Evolutionary conservation across 345 rosid genomes (phyloP), one percentile per base, ranked within the genome.

Genomic region (Ricinus communis): DNA sequence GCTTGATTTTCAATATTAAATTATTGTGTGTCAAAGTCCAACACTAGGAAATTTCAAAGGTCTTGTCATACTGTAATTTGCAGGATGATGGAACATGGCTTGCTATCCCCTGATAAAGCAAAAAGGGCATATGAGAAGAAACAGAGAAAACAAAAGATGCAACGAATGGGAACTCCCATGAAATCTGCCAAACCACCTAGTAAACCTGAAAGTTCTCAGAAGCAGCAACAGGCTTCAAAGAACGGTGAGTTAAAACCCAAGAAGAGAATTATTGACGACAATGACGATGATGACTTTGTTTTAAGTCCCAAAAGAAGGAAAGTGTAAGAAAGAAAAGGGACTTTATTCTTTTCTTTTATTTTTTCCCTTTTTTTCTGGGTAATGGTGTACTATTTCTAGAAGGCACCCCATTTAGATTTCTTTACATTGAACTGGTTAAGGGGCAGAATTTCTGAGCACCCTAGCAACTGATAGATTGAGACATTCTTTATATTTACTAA

Each of bases 61-160:
- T n/a, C 15, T 33, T 60, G 47, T 6, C 54, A n/a, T 36, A 38
- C 47, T 56, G 68, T 46, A 43, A 59, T 65, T 60, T 80, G 57
- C 81, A 95, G 99, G 99, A 83, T 95, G 88, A 92, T 95, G 99
- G 99, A 95, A 82, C 97, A 95, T 71, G 98, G 97, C 27, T 79
- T 95, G 81, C 79, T 95, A 71, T 87, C 97, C 60, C 82, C 88
- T 11, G 96, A 89, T 5, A 87, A 83, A 79, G 85, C 97, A 2
- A 92, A 85, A 77, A 85, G 50, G 81, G 94, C 96, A 5, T 65
- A 76, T 5, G 97, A 92, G 83, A 95, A 86, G 87, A 95, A 90
- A 74, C 99, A 87, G 79, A 86, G 91, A 72, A 92, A 85, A 81
- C 96, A 85, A 83, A 95, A 88, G 83, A 87, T 89, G 76, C 74